Percentiles rank a stretch among this genome's conserved stretches.
Conservation (phyloP, 306 rosid genomes). For the Gillenia trifoliata region DNA sequence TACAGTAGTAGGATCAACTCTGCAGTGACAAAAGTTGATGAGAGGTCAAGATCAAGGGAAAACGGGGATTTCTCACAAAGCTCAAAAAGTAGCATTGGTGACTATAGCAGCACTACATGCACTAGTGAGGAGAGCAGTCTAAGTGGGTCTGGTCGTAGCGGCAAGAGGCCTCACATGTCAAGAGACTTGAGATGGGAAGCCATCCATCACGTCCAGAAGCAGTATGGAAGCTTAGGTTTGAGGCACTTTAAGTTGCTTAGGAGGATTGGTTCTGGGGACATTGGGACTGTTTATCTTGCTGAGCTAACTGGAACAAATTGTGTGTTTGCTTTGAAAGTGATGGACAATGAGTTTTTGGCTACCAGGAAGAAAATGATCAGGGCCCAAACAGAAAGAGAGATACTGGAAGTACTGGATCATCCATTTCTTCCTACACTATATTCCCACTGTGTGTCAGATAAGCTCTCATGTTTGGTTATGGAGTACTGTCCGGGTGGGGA, state of each 20-base stretch:
- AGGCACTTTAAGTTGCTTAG: slow-evolving; percentile 69
- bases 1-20: slow-evolving; percentile 50
- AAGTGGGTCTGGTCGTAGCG: slow-evolving; percentile 75
- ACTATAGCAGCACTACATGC: slow-evolving; percentile 85
- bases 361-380: slow-evolving; percentile 73
- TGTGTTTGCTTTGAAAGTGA: slow-evolving; percentile 83
- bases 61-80: slow-evolving; percentile 87
- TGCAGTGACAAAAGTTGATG: slow-evolving; percentile 48
- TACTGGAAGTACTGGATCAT: slow-evolving; percentile 89
- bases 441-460: slow-evolving; percentile 67
- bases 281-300: slow-evolving; percentile 96
- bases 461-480: slow-evolving; percentile 86
- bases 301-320: slow-evolving; percentile 73
- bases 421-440: slow-evolving; percentile 94
- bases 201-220: slow-evolving; percentile 55
- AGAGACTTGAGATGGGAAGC: slow-evolving; percentile 97
- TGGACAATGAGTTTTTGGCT: slow-evolving; percentile 85
- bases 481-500: slow-evolving; percentile 97
- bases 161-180: slow-evolving; percentile 95
- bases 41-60: slow-evolving; percentile 77
- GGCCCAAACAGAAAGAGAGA: slow-evolving; percentile 95
- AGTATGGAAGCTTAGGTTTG: slow-evolving; percentile 66
- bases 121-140: slow-evolving; percentile 83
- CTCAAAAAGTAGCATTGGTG: slow-evolving; percentile 96
- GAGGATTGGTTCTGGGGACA: slow-evolving; percentile 96